Conservation (phyloP, 2,329 filamentous ascomycete genomes). For the Diaporthe helianthi region DNA sequence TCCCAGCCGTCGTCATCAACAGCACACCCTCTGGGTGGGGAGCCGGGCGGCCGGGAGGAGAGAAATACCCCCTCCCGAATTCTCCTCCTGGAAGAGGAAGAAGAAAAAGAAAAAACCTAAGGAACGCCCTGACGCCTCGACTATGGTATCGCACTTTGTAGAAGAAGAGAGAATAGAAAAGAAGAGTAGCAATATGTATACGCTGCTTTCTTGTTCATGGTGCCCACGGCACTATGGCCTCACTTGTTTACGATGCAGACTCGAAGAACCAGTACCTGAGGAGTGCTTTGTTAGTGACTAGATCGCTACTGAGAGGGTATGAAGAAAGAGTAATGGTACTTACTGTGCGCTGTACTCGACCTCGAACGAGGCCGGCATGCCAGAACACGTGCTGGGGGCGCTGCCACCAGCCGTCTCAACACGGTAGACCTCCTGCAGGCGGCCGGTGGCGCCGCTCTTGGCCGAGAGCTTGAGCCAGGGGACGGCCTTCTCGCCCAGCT, state of each 20-base stretch:
- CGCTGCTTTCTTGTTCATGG: neutral
- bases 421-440: slow-evolving; percentile 79
- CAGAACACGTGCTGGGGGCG: slow-evolving; percentile 75
- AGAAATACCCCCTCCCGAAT: neutral
- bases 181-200: neutral
- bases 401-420: slow-evolving; percentile 84
- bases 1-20: slow-evolving; percentile 11
- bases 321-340: slow-evolving; percentile 43
- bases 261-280: slow-evolving; percentile 50
- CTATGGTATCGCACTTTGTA: slow-evolving; percentile 22
- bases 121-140: slow-evolving; percentile 26
- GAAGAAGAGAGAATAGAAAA: neutral
- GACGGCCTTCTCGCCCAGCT: slow-evolving; percentile 72
- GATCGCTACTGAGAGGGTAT: neutral
- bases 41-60: slow-evolving; percentile 9
- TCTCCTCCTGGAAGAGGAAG: neutral
- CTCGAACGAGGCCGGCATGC: slow-evolving; percentile 67
- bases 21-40: neutral
- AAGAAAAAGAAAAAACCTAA: neutral
- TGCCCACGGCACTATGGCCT: neutral
- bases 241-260: slow-evolving; percentile 9
- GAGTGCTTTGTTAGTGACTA: slow-evolving; percentile 20
- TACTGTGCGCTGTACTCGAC: slow-evolving; percentile 87
- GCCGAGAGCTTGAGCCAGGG: slow-evolving; percentile 70
- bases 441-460: slow-evolving; percentile 60